Conservation (phyloP, 2,329 filamentous ascomycete genomes). For the Cladosporium sphaerospermum region DNA sequence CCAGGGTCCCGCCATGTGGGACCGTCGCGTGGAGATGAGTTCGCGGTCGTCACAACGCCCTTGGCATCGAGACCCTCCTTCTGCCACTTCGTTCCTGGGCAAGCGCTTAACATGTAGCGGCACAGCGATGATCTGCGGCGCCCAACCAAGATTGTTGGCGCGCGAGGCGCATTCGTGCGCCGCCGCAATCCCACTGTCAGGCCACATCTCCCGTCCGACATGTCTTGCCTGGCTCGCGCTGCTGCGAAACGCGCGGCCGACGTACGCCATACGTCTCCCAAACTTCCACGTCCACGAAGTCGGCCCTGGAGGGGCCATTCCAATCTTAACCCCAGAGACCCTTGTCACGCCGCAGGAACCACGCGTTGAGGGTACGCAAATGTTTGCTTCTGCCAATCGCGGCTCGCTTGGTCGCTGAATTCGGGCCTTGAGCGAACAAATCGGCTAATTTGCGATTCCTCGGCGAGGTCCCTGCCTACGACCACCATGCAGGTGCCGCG, state of each 20-base stretch:
- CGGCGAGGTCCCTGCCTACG: neutral
- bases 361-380: slow-evolving; percentile 5
- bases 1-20: neutral
- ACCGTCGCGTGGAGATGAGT: too few species aligned
- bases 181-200: neutral
- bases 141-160: neutral
- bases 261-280: slow-evolving; percentile 5
- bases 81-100: neutral
- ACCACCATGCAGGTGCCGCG: too few species aligned
- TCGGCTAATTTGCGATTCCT: neutral
- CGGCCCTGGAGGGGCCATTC: too few species aligned
- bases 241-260: slow-evolving; percentile 3
- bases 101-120: slow-evolving; percentile 1
- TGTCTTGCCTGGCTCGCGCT: neutral
- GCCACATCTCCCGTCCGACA: neutral
- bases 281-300: neutral
- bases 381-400: neutral
- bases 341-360: neutral
- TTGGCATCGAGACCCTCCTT: slow-evolving; percentile 9
- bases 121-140: neutral
- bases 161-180: slow-evolving; percentile 1
- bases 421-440: neutral
- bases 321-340: neutral
- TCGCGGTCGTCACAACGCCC: neutral
- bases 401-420: neutral